Percentiles rank a stretch among this genome's conserved stretches.
Conservation (phyloP, 441 rosid species). For the Mallotus japonicus region DNA sequence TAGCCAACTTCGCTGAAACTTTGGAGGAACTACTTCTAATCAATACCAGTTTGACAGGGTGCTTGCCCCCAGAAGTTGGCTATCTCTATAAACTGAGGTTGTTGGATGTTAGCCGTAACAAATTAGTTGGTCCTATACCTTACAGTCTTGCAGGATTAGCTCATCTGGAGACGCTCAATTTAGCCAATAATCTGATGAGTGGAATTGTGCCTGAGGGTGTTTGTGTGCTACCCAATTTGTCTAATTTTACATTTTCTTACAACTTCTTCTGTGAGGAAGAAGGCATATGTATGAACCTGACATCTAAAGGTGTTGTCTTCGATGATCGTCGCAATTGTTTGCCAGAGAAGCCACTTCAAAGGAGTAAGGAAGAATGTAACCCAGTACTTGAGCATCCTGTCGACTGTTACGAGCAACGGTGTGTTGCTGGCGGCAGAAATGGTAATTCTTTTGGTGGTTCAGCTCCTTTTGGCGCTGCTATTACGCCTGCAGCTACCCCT, state of each 20-base stretch:
- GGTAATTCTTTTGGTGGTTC: conserved; percentile 14
- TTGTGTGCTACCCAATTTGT: conserved; percentile 56
- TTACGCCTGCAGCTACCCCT: conserved; percentile 40
- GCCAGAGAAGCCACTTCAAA: conserved; percentile 56
- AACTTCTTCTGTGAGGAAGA: conserved; percentile 72
- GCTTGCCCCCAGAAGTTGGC: conserved; percentile 82
- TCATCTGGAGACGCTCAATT: conserved; percentile 60
- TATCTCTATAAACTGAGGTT: conserved; percentile 66
- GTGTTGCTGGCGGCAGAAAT: conserved; percentile 17
- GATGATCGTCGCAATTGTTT: conserved; percentile 75
- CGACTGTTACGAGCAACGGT: conserved; percentile 56
- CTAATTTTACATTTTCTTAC: conserved; percentile 61
- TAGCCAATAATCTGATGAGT: conserved; percentile 67
- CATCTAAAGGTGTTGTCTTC: conserved; percentile 45
- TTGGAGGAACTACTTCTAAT: conserved; percentile 67
- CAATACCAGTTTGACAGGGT: conserved; percentile 68
- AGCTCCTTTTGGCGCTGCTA: conserved; percentile 27
- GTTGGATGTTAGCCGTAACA: conserved; percentile 76
- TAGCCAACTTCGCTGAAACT: conserved; percentile 55
- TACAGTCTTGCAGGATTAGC: conserved; percentile 63
- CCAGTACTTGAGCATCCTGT: conserved; percentile 55
- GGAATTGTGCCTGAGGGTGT: conserved; percentile 64
- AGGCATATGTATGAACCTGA: conserved; percentile 57
- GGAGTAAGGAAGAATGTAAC: conserved; percentile 53
- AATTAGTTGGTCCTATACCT: conserved; percentile 68